Percentiles rank a stretch among this genome's conserved stretches.
These are phyloP conservation scores for Cercis canadensis DNA, from an alignment of 306 rosid species.

Conservation along the genomic window DNA sequence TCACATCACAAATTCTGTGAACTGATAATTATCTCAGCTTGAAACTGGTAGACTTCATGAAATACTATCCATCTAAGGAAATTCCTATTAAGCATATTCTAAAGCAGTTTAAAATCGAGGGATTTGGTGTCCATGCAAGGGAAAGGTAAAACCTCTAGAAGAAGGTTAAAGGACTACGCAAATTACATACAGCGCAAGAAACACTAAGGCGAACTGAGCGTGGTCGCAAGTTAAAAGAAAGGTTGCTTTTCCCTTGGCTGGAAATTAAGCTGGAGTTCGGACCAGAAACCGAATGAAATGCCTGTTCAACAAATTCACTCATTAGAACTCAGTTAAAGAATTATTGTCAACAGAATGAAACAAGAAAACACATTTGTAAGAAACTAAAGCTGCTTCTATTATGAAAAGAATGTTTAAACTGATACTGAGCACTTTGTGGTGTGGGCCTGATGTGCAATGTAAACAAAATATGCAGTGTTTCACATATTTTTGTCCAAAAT, in stretches of 20 bases:
- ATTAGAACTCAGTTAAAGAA: conserved; percentile 18
- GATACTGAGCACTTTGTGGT: neutral
- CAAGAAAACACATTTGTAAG: neutral
- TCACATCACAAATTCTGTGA: conserved; percentile 2
- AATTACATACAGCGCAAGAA: conserved; percentile 67
- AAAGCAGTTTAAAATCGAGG: neutral
- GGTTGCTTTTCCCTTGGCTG: conserved; percentile 48
- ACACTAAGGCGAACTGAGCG: conserved; percentile 47
- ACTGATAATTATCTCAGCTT: conserved; percentile 3
- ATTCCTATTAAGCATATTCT: conserved; percentile 5
- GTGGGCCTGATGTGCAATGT: neutral
- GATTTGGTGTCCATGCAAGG: conserved; percentile 7
- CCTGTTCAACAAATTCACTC: conserved; percentile 49
- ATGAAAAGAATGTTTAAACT: neutral
- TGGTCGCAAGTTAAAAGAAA: conserved; percentile 43
- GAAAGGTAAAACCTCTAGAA: conserved; percentile 11
- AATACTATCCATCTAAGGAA: conserved; percentile 7
- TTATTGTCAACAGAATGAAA: neutral
- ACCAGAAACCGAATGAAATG: conserved; percentile 32
- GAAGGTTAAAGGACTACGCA: conserved; percentile 16
- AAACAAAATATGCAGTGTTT: too few relatives aligned
- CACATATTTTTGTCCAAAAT: too few relatives aligned
- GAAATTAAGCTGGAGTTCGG: conserved; percentile 40
- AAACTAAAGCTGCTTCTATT: neutral
- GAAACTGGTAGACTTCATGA: neutral